Conservation (phyloP, 768 basidiomycete genomes). For the Hygrophoropsis aurantiaca region DNA sequence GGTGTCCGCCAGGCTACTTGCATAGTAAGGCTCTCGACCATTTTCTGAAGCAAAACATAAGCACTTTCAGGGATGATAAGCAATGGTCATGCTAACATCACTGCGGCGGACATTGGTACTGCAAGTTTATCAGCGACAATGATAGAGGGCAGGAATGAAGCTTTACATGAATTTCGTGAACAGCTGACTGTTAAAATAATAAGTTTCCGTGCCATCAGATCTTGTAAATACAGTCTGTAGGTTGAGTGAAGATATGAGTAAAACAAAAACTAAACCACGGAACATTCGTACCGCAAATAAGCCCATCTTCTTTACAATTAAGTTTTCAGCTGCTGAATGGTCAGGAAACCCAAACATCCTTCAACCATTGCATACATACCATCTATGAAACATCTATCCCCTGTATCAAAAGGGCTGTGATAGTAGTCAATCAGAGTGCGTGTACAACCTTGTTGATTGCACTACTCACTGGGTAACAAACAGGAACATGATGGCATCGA, state of each 20-base stretch:
- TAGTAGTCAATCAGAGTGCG: conserved; percentile 4
- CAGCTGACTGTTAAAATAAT: conserved; percentile 79
- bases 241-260: background rate
- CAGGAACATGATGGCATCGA: conserved; percentile 80
- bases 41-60: conserved; percentile 47
- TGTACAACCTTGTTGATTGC: background rate
- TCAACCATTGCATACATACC: conserved; percentile 31
- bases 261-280: background rate
- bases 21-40: conserved; percentile 63
- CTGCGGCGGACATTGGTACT: conserved; percentile 76
- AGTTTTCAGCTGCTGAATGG: conserved; percentile 49
- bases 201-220: conserved; percentile 73
- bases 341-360: background rate
- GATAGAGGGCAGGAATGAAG: too few relatives aligned
- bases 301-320: conserved; percentile 79
- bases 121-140: background rate
- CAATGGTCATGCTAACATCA: conserved; percentile 41
- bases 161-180: conserved; percentile 75
- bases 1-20: conserved; percentile 79
- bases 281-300: conserved; percentile 61
- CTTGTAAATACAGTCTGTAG: conserved; percentile 67
- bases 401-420: conserved; percentile 73
- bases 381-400: conserved; percentile 79
- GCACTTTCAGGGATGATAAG: background rate
- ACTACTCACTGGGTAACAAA: conserved; percentile 78